A percentile compares a stretch with the other conserved stretches of the same genome.
These are phyloP conservation scores for Penicillium canescens DNA, from an alignment of 495 filamentous ascomycete species.

Conservation along the genomic window DNA sequence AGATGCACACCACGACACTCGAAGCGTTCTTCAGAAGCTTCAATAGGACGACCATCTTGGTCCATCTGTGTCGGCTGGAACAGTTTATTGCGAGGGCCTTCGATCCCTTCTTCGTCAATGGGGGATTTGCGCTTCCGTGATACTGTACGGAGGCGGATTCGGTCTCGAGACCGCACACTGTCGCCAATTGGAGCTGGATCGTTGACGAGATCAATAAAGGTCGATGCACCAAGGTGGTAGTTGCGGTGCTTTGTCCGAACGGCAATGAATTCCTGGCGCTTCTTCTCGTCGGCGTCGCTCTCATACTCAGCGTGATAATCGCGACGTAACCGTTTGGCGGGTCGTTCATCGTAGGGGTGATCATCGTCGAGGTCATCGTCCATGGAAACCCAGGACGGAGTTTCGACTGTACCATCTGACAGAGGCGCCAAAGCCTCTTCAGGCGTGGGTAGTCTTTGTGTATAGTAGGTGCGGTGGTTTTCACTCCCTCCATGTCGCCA, in stretches of 20 bases:
- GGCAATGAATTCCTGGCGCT: constrained; percentile 51
- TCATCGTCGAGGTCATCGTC: constrained; percentile 18
- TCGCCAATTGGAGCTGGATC: constrained; percentile 42
- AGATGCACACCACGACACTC: constrained; percentile 48
- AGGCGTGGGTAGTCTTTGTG: constrained; percentile 54
- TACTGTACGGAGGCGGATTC: constrained; percentile 54
- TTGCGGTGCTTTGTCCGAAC: constrained; percentile 59
- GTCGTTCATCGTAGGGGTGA: constrained; percentile 39
- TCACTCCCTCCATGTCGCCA: constrained; percentile 62
- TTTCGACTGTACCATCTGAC: not conserved
- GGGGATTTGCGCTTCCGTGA: constrained; percentile 40
- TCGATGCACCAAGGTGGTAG: constrained; percentile 58
- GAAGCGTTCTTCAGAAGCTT: constrained; percentile 48
- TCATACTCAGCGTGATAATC: constrained; percentile 50
- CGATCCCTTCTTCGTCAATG: constrained; percentile 40
- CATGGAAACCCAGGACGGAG: not conserved
- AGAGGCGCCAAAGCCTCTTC: constrained; percentile 17
- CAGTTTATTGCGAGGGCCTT: constrained; percentile 30
- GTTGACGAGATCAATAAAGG: constrained; percentile 68
- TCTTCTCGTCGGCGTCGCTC: constrained; percentile 37
- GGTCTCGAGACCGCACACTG: constrained; percentile 41
- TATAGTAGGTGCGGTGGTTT: constrained; percentile 69
- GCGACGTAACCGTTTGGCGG: constrained; percentile 39
- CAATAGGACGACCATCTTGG: constrained; percentile 23
- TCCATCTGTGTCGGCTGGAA: constrained; percentile 34